These are phyloP conservation scores for Favolaschia claudopus DNA, from an alignment of 768 basidiomycete species.

Conservation along the genomic window DNA sequence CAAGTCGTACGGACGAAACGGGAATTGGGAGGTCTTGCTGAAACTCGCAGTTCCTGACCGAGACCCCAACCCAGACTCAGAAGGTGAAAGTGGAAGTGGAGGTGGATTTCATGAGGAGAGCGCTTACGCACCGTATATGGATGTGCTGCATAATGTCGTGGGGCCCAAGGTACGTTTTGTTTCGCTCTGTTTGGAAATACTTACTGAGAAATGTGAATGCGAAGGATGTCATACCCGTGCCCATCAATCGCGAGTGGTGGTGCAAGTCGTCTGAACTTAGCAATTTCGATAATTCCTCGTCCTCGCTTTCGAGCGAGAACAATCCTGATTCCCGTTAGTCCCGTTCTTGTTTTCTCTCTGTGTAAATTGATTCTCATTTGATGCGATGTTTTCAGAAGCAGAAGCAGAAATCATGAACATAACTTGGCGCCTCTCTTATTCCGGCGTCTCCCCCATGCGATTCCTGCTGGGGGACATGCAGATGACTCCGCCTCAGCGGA, in stretches of 20 bases:
- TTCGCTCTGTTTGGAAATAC: too few relatives aligned
- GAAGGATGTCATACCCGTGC: neutral
- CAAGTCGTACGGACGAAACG: neutral
- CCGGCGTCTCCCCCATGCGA: neutral
- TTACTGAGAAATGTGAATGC: too few relatives aligned
- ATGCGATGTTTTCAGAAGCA: neutral
- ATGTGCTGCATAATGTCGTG: neutral
- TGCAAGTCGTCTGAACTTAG: neutral
- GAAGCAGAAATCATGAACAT: slow-evolving; percentile 3
- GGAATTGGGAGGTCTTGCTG: slow-evolving; percentile 3
- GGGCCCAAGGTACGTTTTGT: neutral
- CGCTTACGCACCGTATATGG: slow-evolving; percentile 4
- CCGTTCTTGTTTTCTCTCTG: too few relatives aligned
- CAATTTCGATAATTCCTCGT: neutral
- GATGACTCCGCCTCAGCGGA: neutral
- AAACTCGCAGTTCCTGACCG: neutral
- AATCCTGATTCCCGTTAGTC: too few relatives aligned
- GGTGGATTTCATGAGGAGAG: slow-evolving; percentile 2
- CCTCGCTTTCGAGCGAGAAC: too few relatives aligned
- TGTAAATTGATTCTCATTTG: neutral
- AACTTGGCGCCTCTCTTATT: neutral
- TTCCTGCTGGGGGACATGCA: neutral
- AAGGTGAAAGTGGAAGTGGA: neutral
- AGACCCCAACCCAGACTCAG: too few relatives aligned
- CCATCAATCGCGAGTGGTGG: neutral